Evolutionary conservation across 2,329 filamentous ascomycete genomes (phyloP), one percentile per base, ranked within the genome.

Genomic region (Dothidotthia symphoricarpi): DNA sequence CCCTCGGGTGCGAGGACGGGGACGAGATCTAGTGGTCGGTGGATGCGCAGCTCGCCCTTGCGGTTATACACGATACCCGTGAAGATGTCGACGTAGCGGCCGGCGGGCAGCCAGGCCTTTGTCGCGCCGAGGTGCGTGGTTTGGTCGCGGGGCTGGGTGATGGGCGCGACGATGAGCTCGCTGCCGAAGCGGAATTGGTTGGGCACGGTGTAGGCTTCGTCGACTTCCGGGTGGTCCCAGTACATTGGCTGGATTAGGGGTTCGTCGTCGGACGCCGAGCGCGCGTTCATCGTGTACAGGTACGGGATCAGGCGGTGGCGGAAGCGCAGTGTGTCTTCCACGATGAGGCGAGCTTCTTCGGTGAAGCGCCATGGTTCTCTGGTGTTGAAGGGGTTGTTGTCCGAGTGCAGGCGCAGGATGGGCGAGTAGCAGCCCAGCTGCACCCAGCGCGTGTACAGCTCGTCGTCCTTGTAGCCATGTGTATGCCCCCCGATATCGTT

Each of bases 401-500:
- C 71, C 0, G 77, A 83, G 55, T 83, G 81, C 4, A 84, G 66
- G 1, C 80, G 72, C 54, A 83, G 63, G 29, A 83, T 75, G 2
- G 80, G 80, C 0, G 77, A 81, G 55, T 80, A 81, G 30, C 73
- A 75, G 4, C 80, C 81, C 2, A 78, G 69, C 53, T 84, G 81
- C 1, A 81, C 70, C 81, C 80, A 84, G 13, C 81, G 72, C 1
- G 75, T 71, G 1, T 73, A 70, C 6, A 82, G 66, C 50, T 84
- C 77, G 34, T 82, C 80, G 33, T 80, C 76, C 5, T 75, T 73
- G 26, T 63, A 63, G 3, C 81, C 81, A 2, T 62, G 56, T 49
- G 77, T 75, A 54, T 84, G 81, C 0, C 81, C 81, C n/a, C 81
- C 81, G 17, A 84, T 81, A 46, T 84, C 81, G 56, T 84, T 80